Evolutionary conservation across 192 early-diverging fungal species (phyloP), one percentile per base, ranked within the genome.

Genomic region (Dimargaris verticillata): DNA sequence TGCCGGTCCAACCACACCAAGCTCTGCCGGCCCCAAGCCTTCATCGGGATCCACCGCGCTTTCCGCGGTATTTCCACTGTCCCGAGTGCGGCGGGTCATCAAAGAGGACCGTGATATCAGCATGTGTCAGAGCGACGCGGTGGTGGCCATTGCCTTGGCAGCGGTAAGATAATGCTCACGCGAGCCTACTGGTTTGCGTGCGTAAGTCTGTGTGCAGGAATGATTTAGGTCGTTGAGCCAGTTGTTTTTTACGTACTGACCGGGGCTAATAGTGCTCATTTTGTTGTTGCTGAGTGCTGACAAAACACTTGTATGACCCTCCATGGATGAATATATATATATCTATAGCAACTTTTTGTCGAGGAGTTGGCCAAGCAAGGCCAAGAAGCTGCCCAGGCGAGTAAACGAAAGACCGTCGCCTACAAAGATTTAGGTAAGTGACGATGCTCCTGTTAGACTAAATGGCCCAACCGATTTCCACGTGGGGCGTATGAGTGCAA

Each of bases 41-140:
- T 46, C 45, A 46, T 13, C 11, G 18, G 45, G 45, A 18, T 11
- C 45, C 12, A 18, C 45, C 11, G 45, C 18, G 18, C 45, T 18
- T 18, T 13, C 45, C 18, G 12, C 45, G 18, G 45, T 46, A 18
- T 53, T 53, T 24, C 51, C 51, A 17, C 9, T 53, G 12, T 14
- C 11, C 25, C 53, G 53, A 7, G 53, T 55, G 6, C 26, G 33
- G 33, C 5, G n/a, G 10, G 28, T 55, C 53, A 55, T 55, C 24
- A 55, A 55, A 24, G 53, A 55, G n/a, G 53, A 55, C 53, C 53
- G 25, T 6, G 53, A 55, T 41, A 55, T 55, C n/a, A 5, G 7
- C 53, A 28, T 55, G 5, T 55, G 53, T 24, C 33, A 28, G 53
- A 28, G 25, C 28, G 53, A 55, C 33, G 53, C 53, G 9, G 53